Percentiles rank a stretch among this genome's conserved stretches.
Evolutionary conservation across 2,329 filamentous ascomycete genomes (phyloP).

Genomic region (Epichloe coenophiala): DNA sequence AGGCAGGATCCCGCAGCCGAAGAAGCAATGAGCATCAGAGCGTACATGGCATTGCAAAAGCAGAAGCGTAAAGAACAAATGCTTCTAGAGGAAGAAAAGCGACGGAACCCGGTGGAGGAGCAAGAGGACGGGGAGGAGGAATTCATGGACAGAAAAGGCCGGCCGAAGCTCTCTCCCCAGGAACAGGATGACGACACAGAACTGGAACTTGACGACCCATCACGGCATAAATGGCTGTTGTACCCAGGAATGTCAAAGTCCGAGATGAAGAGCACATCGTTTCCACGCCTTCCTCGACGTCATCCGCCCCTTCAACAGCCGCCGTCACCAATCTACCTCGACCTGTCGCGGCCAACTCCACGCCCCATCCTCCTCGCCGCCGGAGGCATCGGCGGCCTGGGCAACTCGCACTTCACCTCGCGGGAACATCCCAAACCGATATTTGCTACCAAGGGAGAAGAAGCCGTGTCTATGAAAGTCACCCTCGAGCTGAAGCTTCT

Average conservation of each 20-base stretch:
- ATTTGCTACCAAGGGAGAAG: constrained; percentile 78
- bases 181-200: constrained; percentile 21
- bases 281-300: constrained; percentile 38
- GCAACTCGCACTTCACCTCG: constrained; percentile 85
- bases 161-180: constrained; percentile 3
- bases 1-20: constrained; percentile 65
- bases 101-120: constrained; percentile 5
- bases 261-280: constrained; percentile 43
- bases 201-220: constrained; percentile 29
- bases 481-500: constrained; percentile 89
- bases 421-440: constrained; percentile 63
- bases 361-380: constrained; percentile 74
- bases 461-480: constrained; percentile 62
- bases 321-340: constrained; percentile 55
- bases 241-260: constrained; percentile 65
- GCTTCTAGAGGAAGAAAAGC: constrained; percentile 21
- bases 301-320: constrained; percentile 53
- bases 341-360: constrained; percentile 64
- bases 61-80: constrained; percentile 17
- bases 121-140: constrained; percentile 5
- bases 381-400: constrained; percentile 77
- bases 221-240: constrained; percentile 67
- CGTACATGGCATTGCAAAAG: constrained; percentile 20
- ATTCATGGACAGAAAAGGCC: constrained; percentile 2
- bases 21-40: constrained; percentile 31